Percentiles rank a stretch among this genome's conserved stretches.
These are phyloP conservation scores for Lodderomyces elongisporus DNA, from an alignment of 1,139 yeast species.

Conservation along the genomic window DNA sequence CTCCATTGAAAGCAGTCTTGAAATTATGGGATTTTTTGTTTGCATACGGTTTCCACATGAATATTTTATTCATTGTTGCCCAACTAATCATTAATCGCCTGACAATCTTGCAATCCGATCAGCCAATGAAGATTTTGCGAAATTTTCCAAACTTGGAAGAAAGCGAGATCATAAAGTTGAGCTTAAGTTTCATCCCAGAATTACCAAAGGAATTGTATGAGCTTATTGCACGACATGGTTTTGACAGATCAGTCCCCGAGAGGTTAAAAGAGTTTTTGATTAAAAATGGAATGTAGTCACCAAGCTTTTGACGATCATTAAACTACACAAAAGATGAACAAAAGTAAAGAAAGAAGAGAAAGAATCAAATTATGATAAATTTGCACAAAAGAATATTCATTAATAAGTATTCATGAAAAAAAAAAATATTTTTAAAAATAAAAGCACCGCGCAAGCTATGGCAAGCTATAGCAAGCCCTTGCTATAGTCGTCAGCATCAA, in stretches of 20 bases:
- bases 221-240: slow-evolving; percentile 66
- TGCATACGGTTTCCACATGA: slow-evolving; percentile 90
- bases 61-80: slow-evolving; percentile 78
- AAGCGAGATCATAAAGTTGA: slow-evolving; percentile 69
- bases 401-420: not conserved
- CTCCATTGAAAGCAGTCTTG: slow-evolving; percentile 71
- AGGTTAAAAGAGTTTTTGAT: slow-evolving; percentile 26
- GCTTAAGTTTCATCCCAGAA: slow-evolving; percentile 75
- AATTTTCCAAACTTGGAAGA: slow-evolving; percentile 72
- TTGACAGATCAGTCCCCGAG: slow-evolving; percentile 47
- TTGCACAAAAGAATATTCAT: not conserved
- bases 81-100: slow-evolving; percentile 70
- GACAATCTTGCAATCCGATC: slow-evolving; percentile 49
- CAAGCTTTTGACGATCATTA: no score
- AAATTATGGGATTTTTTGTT: slow-evolving; percentile 86
- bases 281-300: slow-evolving; percentile 1
- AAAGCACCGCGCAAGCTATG: no score
- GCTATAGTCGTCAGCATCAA: slow-evolving; percentile 54
- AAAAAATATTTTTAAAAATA: not conserved
- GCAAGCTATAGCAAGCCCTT: slow-evolving; percentile 19
- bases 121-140: slow-evolving; percentile 72
- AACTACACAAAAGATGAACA: no score
- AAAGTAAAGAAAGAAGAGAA: not conserved
- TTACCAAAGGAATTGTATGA: slow-evolving; percentile 67
- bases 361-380: no score